Conservation (phyloP, 2,329 filamentous ascomycete species). For the Cytospora paraplurivora region DNA sequence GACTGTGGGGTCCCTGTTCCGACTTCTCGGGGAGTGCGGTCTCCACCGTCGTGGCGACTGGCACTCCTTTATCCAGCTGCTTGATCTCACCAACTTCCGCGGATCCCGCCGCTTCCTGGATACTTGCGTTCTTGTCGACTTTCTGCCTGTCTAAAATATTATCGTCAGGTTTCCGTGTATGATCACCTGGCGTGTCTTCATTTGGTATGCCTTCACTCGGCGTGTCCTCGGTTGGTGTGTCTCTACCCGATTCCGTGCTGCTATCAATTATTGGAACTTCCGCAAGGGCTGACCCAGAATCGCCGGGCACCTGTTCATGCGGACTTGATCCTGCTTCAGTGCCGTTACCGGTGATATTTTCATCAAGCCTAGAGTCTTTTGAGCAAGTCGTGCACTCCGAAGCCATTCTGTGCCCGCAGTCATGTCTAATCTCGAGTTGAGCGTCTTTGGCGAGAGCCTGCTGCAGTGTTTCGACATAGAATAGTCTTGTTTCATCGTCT, state of each 20-base stretch:
- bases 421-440: not conserved
- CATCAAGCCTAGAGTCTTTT: not conserved
- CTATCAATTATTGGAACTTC: not conserved
- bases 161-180: not conserved
- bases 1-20: not conserved
- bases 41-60: not conserved
- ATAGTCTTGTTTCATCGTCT: not conserved
- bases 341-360: not conserved
- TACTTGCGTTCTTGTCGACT: not conserved
- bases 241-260: not conserved
- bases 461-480: constrained; percentile 4
- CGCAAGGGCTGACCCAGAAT: not conserved
- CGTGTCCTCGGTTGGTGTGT: not conserved
- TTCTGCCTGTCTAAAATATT: not conserved
- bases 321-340: not conserved
- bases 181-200: not conserved
- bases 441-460: constrained; percentile 15
- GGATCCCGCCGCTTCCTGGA: not conserved
- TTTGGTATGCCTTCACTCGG: too few species aligned
- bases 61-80: not conserved
- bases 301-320: not conserved
- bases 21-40: not conserved
- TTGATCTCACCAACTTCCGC: not conserved
- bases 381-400: not conserved
- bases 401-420: not conserved